Base-by-base conservation (phyloP, 208 protist species). In the Leptomonas pyrrhocoris region DNA sequence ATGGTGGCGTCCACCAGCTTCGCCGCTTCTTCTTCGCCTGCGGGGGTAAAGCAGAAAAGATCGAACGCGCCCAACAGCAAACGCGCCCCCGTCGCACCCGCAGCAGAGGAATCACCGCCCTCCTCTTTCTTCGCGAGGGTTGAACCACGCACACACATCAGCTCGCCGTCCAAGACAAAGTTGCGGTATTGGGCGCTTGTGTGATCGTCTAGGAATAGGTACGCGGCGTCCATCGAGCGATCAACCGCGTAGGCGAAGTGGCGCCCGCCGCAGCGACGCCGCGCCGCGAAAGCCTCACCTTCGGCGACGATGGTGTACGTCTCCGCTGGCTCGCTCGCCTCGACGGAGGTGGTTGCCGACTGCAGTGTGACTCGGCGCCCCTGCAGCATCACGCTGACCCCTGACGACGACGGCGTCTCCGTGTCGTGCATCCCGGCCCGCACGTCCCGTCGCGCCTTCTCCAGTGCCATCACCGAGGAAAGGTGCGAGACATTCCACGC, bases 111-210 rank as follows among this genome's bases (percentile, higher is more conserved):
- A 30, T 12, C 57, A 42, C 16, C 25, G 25, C 19, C 28, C 61
- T 46, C n/a, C 27, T 3, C 45, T 46, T 46, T 6, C 25, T 45
- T 49, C 23, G 36, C 40, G 3, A 25, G 11, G 7, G 25, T 11
- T 18, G 53, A 30, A 25, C 38, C 36, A 27, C 72, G 65, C 68
- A 79, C 59, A 21, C 71, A 18, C 79, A 94, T 84, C 5, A 94
- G 73, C 69, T 94, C 88, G 0, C 78, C 83, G 72, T 94, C 88
- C 13, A 94, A 6, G 2, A 87, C 83, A 66, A 83, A 82, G 43
- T 19, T 54, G 19, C 25, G 43, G 63, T 78, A 76, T 25, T 66
- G 61, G 2, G 43, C 16, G 11, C 48, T 62, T 5, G 50, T 63
- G 58, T 70, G 65, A n/a, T 73, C 61, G 23, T 88, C 77, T 12